Percentiles rank a stretch among this genome's conserved stretches.
Evolutionary conservation across 352 stramenopile genomes (phyloP).

Genomic region (Pythium rishiriense): DNA sequence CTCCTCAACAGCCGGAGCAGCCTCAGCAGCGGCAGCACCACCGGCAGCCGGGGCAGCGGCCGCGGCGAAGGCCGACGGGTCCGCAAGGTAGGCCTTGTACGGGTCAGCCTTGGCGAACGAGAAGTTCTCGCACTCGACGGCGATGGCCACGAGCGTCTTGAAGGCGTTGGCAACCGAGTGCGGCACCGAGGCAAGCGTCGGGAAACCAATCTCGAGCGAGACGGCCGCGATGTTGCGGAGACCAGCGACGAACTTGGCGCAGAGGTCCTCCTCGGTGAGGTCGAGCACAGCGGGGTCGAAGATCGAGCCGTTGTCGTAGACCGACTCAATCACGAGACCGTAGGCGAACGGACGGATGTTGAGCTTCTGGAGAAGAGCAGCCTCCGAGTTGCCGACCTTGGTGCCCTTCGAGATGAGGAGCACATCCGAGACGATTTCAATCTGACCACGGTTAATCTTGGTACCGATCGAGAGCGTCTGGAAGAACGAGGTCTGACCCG

Average conservation of each 20-base stretch:
- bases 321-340: constrained; percentile 94
- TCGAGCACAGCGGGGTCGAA: constrained; percentile 99
- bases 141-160: constrained; percentile 96
- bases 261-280: constrained; percentile 97
- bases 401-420: constrained; percentile 95
- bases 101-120: constrained; percentile 97
- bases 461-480: constrained; percentile 98
- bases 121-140: constrained; percentile 95
- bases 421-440: constrained; percentile 99
- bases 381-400: constrained; percentile 98
- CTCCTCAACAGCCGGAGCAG: constrained; percentile 58
- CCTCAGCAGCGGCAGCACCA: constrained; percentile 64
- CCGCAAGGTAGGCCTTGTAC: constrained; percentile 96
- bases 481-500: constrained; percentile 99
- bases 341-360: constrained; percentile 99
- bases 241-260: constrained; percentile 94
- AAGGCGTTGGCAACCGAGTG: constrained; percentile 99
- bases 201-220: constrained; percentile 95
- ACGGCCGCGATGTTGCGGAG: constrained; percentile 94
- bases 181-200: constrained; percentile 97
- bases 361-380: constrained; percentile 98
- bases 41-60: constrained; percentile 81
- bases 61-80: constrained; percentile 93
- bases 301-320: constrained; percentile 99
- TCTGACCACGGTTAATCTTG: constrained; percentile 99